Conservation (phyloP, 805 yeast species). For the Candida krabiensis region DNA sequence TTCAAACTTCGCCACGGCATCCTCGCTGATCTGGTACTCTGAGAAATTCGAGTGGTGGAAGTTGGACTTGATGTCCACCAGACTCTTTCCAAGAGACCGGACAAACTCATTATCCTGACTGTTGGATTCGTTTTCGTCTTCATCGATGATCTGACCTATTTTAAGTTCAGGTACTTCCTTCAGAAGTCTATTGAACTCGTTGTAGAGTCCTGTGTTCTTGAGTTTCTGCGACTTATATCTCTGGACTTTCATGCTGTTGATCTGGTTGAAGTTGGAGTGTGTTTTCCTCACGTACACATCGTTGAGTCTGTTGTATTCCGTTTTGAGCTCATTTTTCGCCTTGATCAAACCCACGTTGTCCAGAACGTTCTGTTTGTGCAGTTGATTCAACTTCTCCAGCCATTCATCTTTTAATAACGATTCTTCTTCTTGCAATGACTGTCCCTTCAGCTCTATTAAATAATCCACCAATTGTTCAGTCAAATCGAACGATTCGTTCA, state of each 20-base stretch:
- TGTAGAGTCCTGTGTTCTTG: conserved; percentile 15
- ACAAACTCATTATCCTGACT: conserved; percentile 11
- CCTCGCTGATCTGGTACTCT: conserved; percentile 15
- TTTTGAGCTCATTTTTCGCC: conserved; percentile 22
- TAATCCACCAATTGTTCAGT: conserved; percentile 10
- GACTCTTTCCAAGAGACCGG: conserved; percentile 12
- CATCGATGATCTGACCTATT: conserved; percentile 12
- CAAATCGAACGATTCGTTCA: conserved; percentile 21
- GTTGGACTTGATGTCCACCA: conserved; percentile 11
- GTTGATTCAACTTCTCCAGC: conserved; percentile 8
- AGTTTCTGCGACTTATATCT: conserved; percentile 20
- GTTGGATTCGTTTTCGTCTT: conserved; percentile 5
- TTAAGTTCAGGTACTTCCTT: conserved; percentile 23
- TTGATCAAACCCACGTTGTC: conserved; percentile 20
- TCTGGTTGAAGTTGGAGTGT: conserved; percentile 16
- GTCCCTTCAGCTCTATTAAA: conserved; percentile 7
- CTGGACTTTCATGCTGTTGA: conserved; percentile 18
- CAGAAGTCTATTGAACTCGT: conserved; percentile 16
- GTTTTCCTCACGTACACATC: conserved; percentile 15
- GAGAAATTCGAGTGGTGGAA: conserved; percentile 13
- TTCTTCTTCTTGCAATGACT: conserved; percentile 1
- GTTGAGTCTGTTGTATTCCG: conserved; percentile 13
- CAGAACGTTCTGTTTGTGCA: conserved; percentile 17
- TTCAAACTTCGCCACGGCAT: conserved; percentile 20
- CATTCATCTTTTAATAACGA: conserved; percentile 3